These are phyloP conservation scores for sunflower (Helianthus annuus) DNA, from an alignment of 129 eudicot genomes.

Conservation along the genomic window HanXRQr2.0-SUNRISE NC_035439.2:11489941-11490440, in stretches of 20 bases:
- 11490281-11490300: constrained; percentile 29
- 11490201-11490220: constrained; percentile 6
- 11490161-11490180: constrained; percentile 27
- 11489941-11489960: constrained; percentile 24
- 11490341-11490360: constrained; percentile 13
- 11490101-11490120: constrained; percentile 17
- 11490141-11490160: constrained; percentile 25
- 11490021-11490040: constrained; percentile 12
- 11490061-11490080: constrained; percentile 39
- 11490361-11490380: background rate
- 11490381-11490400: background rate
- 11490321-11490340: background rate
- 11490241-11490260: constrained; percentile 6
- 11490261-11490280: constrained; percentile 30
- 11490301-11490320: background rate
- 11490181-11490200: constrained; percentile 8
- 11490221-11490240: constrained; percentile 5
- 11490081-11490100: constrained; percentile 21
- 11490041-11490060: background rate
- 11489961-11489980: constrained; percentile 13
- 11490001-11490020: constrained; percentile 29
- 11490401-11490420: constrained; percentile 11
- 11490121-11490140: constrained; percentile 22
- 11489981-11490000: constrained; percentile 9
- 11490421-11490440: too few species aligned